Evolutionary conservation across 345 rosid genomes (phyloP), one percentile per base, ranked within the genome.

Genomic region (Rhizophora mangle): DNA sequence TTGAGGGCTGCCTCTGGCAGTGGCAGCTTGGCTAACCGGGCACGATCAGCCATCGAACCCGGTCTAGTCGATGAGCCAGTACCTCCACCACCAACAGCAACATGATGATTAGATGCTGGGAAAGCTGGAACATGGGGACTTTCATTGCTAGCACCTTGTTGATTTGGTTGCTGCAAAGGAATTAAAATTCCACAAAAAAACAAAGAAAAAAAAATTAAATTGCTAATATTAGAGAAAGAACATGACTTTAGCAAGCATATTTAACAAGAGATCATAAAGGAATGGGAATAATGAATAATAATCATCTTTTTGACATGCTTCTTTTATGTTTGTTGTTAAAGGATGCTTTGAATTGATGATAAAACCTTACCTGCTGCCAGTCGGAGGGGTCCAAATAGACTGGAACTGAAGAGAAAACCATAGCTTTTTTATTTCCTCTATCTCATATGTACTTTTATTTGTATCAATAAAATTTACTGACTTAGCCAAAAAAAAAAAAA

Each of bases 341-440:
- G 47, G 47, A 39, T 39, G 47, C 47, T 39, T 39, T 10, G 47
- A 39, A 39, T 71, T 76, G 74, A 73, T 65, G 78, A 70, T 63
- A n/a, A 55, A 62, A 75, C 62, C 58, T 62, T 76, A 87, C 93
- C 91, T 85, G 96, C 43, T 88, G 84, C 93, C 96, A 88, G 72
- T 86, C 83, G 79, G 81, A 83, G 68, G 89, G 82, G 82, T 86
- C 87, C 74, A 83, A 78, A 78, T 83, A 86, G 84, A 83, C 69
- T 71, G 87, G 85, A 83, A 76, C 79, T 13, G 96, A 86, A 62
- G 96, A 80, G 79, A 86, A 90, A 76, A 76, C 85, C 96, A 88
- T 90, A 74, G 83, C 82, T 79, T 66, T 63, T 62, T 60, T 26
- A 11, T 70, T 58, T 73, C 61, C 74, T 24, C n/a, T 34, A 56